Percentiles rank a stretch among this genome's conserved stretches.
Conservation (phyloP, 2,329 filamentous ascomycete genomes). For the Aotearoamyces nothofagi region DNA sequence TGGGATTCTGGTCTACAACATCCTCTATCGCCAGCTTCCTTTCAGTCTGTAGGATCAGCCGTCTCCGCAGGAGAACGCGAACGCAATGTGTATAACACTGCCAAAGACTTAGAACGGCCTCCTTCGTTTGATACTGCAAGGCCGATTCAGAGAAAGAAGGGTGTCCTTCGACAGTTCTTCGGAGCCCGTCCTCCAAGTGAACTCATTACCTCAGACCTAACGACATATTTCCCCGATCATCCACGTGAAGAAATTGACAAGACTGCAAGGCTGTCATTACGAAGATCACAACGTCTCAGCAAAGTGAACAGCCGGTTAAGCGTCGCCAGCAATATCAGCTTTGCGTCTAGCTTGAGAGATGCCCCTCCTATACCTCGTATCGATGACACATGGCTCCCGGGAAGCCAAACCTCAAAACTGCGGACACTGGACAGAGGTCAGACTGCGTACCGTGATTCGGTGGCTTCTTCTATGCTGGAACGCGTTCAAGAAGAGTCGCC, state of each 20-base stretch:
- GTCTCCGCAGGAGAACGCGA: conserved; percentile 41
- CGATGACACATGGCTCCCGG: conserved; percentile 77
- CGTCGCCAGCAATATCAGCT: conserved; percentile 85
- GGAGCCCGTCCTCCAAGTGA: conserved; percentile 89
- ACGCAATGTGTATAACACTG: conserved; percentile 45
- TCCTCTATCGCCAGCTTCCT: conserved; percentile 70
- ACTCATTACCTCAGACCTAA: conserved; percentile 89
- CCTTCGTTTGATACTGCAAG: conserved; percentile 22
- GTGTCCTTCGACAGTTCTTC: conserved; percentile 65
- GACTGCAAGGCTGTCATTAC: conserved; percentile 83
- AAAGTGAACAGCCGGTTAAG: conserved; percentile 86
- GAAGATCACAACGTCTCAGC: conserved; percentile 80
- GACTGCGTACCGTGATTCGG: conserved; percentile 65
- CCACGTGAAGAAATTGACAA: conserved; percentile 89
- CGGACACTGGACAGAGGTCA: conserved; percentile 32
- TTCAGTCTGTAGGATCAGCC: conserved; percentile 24
- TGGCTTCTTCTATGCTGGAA: conserved; percentile 78
- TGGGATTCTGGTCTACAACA: conserved; percentile 71
- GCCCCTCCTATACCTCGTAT: conserved; percentile 93
- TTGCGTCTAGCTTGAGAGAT: conserved; percentile 82
- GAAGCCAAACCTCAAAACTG: conserved; percentile 36
- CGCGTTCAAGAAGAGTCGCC: conserved; percentile 80
- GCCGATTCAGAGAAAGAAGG: conserved; percentile 30
- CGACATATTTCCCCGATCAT: conserved; percentile 94
- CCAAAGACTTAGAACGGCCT: conserved; percentile 41